Conservation (phyloP, 2,329 filamentous ascomycete genomes). For the Colletotrichum orchidophilum region DNA sequence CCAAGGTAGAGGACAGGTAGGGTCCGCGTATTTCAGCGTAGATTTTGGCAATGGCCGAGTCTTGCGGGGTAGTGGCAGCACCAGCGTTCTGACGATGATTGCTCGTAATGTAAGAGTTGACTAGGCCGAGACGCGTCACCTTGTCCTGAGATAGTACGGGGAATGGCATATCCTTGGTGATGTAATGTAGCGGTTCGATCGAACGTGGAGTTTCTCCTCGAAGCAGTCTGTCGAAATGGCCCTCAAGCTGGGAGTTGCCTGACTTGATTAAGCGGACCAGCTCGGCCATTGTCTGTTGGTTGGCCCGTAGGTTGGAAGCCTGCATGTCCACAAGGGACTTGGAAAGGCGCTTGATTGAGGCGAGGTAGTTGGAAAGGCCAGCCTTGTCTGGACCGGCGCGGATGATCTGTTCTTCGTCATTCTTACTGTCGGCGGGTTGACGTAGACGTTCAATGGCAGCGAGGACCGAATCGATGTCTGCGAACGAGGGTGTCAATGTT, state of each 20-base stretch:
- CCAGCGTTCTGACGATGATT: conserved; percentile 59
- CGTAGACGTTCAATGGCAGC: conserved; percentile 88
- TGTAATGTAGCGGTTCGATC: conserved; percentile 89
- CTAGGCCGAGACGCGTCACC: conserved; percentile 77
- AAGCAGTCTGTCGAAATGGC: conserved; percentile 81
- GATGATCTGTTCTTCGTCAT: conserved; percentile 91
- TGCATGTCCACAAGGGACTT: conserved; percentile 86
- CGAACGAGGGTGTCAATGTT: conserved; percentile 13
- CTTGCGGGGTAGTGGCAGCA: conserved; percentile 52
- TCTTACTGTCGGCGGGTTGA: conserved; percentile 92
- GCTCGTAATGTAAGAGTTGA: conserved; percentile 80
- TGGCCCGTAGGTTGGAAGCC: conserved; percentile 89
- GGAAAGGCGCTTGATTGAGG: conserved; percentile 87
- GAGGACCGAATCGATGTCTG: conserved; percentile 87
- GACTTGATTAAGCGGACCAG: conserved; percentile 80
- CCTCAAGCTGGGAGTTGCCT: conserved; percentile 85
- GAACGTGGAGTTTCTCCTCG: conserved; percentile 78
- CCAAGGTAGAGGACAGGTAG: conserved; percentile 83
- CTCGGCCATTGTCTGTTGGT: conserved; percentile 87
- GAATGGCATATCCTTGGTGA: conserved; percentile 89
- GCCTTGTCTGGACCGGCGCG: conserved; percentile 85
- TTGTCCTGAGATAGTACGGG: conserved; percentile 82
- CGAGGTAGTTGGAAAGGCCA: conserved; percentile 85
- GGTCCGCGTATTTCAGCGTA: conserved; percentile 88
- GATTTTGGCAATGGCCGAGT: conserved; percentile 79